Base-by-base conservation (phyloP, 1,284 basidiomycete genomes). In the Ustilago tritici region DNA sequence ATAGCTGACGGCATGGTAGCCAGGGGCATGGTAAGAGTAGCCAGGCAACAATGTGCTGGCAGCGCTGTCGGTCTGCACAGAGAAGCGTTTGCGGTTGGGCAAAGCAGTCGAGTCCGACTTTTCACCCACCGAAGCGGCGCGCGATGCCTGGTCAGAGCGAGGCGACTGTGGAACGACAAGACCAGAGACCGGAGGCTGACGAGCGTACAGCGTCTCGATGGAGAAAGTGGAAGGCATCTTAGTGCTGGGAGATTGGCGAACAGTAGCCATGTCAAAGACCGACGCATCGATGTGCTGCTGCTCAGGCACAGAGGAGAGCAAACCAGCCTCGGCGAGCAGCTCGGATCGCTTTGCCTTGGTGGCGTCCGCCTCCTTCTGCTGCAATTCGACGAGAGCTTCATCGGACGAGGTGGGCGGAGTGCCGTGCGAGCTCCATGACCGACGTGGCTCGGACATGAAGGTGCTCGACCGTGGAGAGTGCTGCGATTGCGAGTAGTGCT, bases 51-150 rank as follows among this genome's bases (percentile, higher is more conserved):
- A 47, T 1, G 67, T 75, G 67, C 72, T 75, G 19, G 63, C 63
- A 15, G 63, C 72, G 54, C 72, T 75, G 38, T 67, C 57, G 40
- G 72, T 75, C 41, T 66, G 72, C 5, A 75, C 64, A 15, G 72
- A 75, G 40, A 60, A 65, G 34, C 72, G 67, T 38, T 64, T 75
- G 65, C 56, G 65, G 55, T 70, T 64, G 59, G 56, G 57, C 38
- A 61, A 32, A 12, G 70, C 63, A 40, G 67, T 75, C 41, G 72
- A 63, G 34, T 75, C 72, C 35, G 64, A 70, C 40, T 23, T 56
- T 5, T 56, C 72, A 34, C 56, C 64, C 8, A 71, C 46, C 2
- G 73, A 76, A 47, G 73, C 73, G 12, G 73, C 68, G 23, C 56
- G 57, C 43, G 64, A 75, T 10, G 72, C 72, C 35, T 67, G 67